Conservation (phyloP, 2,329 filamentous ascomycete genomes). For the Grosmannia serpens region DNA sequence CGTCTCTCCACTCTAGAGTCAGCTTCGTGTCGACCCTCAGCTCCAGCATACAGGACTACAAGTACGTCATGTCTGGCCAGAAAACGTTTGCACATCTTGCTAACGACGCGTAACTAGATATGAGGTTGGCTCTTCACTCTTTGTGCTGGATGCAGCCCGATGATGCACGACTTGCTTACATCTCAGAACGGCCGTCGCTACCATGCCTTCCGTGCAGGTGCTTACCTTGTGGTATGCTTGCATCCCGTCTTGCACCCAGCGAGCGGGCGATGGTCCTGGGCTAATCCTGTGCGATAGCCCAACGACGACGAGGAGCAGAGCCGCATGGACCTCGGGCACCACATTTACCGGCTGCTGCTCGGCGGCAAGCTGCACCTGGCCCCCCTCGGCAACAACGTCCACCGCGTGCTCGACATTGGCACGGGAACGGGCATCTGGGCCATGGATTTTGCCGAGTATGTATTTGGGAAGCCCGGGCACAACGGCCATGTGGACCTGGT, state of each 20-base stretch:
- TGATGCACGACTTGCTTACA: background rate
- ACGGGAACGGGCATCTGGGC: too few species aligned
- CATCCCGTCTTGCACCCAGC: too few species aligned
- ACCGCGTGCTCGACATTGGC: conserved; percentile 13
- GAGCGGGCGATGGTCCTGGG: too few species aligned
- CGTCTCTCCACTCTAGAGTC: too few species aligned
- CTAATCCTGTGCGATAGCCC: background rate
- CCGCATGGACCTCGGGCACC: conserved; percentile 1
- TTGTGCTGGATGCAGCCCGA: background rate
- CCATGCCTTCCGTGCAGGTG: too few species aligned
- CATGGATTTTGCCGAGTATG: conserved; percentile 13
- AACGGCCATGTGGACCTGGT: too few species aligned
- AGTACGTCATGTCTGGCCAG: background rate
- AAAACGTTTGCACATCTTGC: too few species aligned
- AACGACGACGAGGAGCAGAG: conserved; percentile 1
- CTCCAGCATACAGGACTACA: background rate
- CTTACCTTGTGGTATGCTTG: background rate
- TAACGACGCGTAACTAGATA: too few species aligned
- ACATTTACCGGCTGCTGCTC: too few species aligned
- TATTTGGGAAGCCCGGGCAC: too few species aligned
- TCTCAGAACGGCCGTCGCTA: background rate
- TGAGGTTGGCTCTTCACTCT: background rate
- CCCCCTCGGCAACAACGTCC: background rate
- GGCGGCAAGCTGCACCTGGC: background rate
- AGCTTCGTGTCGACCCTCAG: background rate